Percentiles rank a stretch among this genome's conserved stretches.
These are phyloP conservation scores for Amanita polypyramis DNA, from an alignment of 768 basidiomycete species.

Conservation along the genomic window DNA sequence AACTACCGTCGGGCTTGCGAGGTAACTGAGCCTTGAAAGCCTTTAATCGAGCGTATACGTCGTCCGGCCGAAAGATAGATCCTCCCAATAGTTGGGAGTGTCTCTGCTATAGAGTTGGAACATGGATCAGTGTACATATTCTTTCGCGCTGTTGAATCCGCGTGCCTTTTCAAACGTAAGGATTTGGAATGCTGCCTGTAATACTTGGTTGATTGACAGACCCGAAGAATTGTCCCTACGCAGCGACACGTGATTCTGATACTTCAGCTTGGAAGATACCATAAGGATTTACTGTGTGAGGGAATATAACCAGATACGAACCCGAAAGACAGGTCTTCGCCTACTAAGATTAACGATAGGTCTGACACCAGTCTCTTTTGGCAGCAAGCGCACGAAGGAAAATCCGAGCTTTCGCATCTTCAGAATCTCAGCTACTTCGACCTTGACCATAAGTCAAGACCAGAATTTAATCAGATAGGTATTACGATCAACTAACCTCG, in stretches of 20 bases:
- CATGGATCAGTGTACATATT: neutral
- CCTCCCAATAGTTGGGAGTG: slow-evolving; percentile 62
- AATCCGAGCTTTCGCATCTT: slow-evolving; percentile 70
- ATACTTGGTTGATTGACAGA: slow-evolving; percentile 79
- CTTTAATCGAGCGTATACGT: slow-evolving; percentile 70
- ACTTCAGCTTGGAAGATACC: slow-evolving; percentile 2
- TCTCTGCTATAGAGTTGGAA: slow-evolving; percentile 33
- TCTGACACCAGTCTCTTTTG: slow-evolving; percentile 90
- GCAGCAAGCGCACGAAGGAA: slow-evolving; percentile 80
- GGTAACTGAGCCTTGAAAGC: slow-evolving; percentile 48
- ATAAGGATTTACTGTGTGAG: neutral
- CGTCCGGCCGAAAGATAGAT: slow-evolving; percentile 75
- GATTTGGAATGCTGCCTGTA: slow-evolving; percentile 79
- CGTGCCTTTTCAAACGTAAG: slow-evolving; percentile 79
- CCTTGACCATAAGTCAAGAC: slow-evolving; percentile 24
- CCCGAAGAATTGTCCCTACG: slow-evolving; percentile 14
- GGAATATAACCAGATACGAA: neutral
- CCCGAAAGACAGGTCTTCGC: slow-evolving; percentile 25
- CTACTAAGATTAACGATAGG: slow-evolving; percentile 87
- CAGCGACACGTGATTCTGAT: neutral
- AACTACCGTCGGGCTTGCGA: slow-evolving; percentile 25
- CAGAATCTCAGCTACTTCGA: slow-evolving; percentile 53
- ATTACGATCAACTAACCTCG: slow-evolving; percentile 30
- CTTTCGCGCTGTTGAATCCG: neutral
- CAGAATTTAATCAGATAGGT: slow-evolving; percentile 1